Percentiles rank a stretch among this genome's conserved stretches.
These are phyloP conservation scores for Plasmodium cynomolgi DNA, from an alignment of 169 alveolate species.

Conservation along the genomic window DNA sequence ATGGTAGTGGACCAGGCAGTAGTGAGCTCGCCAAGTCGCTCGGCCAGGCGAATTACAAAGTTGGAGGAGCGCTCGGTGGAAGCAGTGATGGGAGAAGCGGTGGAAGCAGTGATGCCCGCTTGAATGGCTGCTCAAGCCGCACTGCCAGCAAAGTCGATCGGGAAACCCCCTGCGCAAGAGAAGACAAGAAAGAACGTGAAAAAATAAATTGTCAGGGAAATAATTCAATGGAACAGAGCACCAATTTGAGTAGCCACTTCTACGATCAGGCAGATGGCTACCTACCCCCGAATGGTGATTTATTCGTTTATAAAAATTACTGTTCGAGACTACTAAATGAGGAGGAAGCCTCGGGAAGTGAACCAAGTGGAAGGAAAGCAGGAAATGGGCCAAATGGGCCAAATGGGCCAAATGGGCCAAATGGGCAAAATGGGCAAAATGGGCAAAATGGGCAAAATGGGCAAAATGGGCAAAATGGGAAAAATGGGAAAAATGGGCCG, in stretches of 20 bases:
- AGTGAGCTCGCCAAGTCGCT: neutral
- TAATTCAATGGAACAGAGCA: neutral
- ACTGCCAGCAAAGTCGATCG: neutral
- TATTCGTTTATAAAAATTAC: neutral
- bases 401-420: neutral
- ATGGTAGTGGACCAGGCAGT: neutral
- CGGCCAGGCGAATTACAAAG: neutral
- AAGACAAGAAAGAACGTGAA: neutral
- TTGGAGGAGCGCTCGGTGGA: neutral
- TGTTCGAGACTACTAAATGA: neutral
- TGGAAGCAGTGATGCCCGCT: neutral
- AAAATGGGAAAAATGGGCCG: neutral
- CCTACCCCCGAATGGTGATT: neutral
- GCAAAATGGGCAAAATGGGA: neutral
- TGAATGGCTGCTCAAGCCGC: neutral
- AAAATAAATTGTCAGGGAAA: neutral
- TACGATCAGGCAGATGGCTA: neutral
- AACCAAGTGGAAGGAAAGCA: neutral
- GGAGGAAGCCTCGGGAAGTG: neutral
- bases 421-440: no score
- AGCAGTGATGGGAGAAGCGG: neutral
- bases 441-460: no score
- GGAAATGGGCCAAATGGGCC: neutral
- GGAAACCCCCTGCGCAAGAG: neutral
- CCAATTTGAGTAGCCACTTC: neutral